Percentiles rank a stretch among this genome's conserved stretches.
These are phyloP conservation scores for Vanrija humicola DNA, from an alignment of 1,284 basidiomycete genomes.

Conservation along the genomic window DNA sequence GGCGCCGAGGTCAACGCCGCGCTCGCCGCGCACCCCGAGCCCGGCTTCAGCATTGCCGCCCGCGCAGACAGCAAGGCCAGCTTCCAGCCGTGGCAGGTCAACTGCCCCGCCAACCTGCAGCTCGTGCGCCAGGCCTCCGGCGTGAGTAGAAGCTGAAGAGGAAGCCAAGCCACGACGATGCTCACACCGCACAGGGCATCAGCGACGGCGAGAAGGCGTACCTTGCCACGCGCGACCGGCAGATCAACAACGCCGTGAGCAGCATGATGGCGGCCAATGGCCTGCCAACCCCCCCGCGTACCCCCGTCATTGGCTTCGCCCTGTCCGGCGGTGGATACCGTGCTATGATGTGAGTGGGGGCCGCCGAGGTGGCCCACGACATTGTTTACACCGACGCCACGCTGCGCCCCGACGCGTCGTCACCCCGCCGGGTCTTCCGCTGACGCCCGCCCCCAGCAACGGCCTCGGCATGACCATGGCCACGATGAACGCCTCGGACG, in stretches of 20 bases:
- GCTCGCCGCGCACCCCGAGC: not conserved
- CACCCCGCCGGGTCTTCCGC: not conserved
- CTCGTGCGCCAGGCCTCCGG: constrained; percentile 36
- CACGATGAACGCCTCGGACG: constrained; percentile 2
- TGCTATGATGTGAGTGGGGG: constrained; percentile 48
- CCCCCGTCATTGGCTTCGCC: constrained; percentile 48
- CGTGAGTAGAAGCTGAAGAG: constrained; percentile 14
- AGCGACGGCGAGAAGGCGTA: constrained; percentile 32
- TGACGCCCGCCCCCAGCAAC: constrained; percentile 13
- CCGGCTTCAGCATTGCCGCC: not conserved
- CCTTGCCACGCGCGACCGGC: constrained; percentile 22
- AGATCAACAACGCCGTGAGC: constrained; percentile 28
- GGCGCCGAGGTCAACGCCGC: not conserved
- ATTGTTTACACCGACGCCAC: not conserved
- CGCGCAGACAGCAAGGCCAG: not conserved
- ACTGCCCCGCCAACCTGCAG: constrained; percentile 36
- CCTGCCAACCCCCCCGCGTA: constrained; percentile 35
- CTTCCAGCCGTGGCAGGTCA: constrained; percentile 42
- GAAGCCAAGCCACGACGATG: not conserved
- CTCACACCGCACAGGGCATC: constrained; percentile 18
- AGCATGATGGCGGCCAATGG: constrained; percentile 26
- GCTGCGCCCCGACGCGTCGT: not conserved
- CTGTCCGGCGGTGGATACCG: constrained; percentile 52
- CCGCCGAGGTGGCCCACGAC: no score
- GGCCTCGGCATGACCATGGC: constrained; percentile 18